Conservation (phyloP, 495 filamentous ascomycete genomes). For the Neurospora sp. region DNA sequence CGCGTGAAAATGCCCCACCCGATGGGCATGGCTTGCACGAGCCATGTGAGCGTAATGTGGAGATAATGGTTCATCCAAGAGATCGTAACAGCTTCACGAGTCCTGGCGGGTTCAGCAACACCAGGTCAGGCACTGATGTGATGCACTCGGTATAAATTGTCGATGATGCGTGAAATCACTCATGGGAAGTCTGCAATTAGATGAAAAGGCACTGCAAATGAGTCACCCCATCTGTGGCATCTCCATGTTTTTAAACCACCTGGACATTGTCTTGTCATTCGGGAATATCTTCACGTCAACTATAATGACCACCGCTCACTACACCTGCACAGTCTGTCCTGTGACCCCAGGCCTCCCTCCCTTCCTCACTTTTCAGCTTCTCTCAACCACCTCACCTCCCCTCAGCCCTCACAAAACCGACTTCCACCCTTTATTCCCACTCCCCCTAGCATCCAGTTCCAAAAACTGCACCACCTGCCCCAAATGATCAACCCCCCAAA, state of each 20-base stretch:
- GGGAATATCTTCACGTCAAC: not conserved
- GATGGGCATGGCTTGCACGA: not conserved
- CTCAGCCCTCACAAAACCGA: constrained; percentile 37
- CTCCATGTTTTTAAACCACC: too few species aligned
- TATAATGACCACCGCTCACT: not conserved
- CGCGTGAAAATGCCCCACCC: not conserved
- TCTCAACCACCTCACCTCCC: not conserved
- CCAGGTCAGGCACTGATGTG: not conserved
- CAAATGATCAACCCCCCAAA: constrained; percentile 64
- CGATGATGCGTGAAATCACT: not conserved
- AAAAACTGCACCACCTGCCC: constrained; percentile 55
- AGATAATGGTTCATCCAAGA: not conserved
- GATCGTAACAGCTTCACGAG: not conserved
- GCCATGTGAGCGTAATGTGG: not conserved
- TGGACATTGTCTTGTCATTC: too few species aligned
- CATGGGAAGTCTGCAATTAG: not conserved
- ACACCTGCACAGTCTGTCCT: too few species aligned
- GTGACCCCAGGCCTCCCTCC: not conserved
- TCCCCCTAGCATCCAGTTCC: constrained; percentile 34
- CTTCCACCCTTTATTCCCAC: constrained; percentile 32
- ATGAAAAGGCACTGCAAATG: too few species aligned
- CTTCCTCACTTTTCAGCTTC: too few species aligned
- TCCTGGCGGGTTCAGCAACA: not conserved
- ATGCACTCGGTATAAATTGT: not conserved
- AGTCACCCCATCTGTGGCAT: too few species aligned